Evolutionary conservation across 139 green algal genomes (phyloP), one percentile per base, ranked within the genome.

Genomic region (Yamagishiella unicocca): DNA sequence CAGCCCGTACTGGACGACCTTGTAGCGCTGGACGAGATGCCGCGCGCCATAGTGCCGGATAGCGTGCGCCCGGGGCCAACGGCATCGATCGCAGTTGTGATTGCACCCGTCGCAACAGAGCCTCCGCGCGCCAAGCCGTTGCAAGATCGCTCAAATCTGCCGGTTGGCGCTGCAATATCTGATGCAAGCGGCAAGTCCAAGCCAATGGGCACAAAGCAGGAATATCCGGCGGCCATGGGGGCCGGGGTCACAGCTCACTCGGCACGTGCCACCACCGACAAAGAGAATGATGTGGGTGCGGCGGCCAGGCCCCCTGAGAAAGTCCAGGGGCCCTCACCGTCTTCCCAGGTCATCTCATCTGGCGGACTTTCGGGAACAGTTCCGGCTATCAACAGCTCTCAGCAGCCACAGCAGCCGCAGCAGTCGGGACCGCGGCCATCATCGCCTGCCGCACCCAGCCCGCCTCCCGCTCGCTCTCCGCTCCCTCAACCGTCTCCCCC

Each of bases 21-120:
- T 9, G 58, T 42, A 0, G 77, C 6, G 8, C 37, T 84, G 77
- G 77, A 84, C 29, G 77, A 84, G 37, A 73, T 84, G 77, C 77
- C 74, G 75, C 75, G 14, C 46, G n/a, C n/a, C n/a, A n/a, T n/a
- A n/a, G n/a, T n/a, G n/a, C n/a, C n/a, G n/a, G n/a, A n/a, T n/a
- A n/a, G n/a, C n/a, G n/a, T n/a, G n/a, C n/a, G n/a, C n/a, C n/a
- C n/a, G n/a, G n/a, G n/a, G n/a, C n/a, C n/a, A n/a, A n/a, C n/a
- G n/a, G n/a, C n/a, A n/a, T n/a, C n/a, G n/a, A n/a, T n/a, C n/a
- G n/a, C n/a, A n/a, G n/a, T n/a, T n/a, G n/a, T n/a, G n/a, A n/a
- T n/a, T n/a, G n/a, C n/a, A n/a, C n/a, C n/a, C 64, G 64, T 54
- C 37, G 68, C 3, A 9, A 2, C 68, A 21, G 70, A 54, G 37